These are phyloP conservation scores for Clonostachys sp. DNA, from an alignment of 2,329 filamentous ascomycete species.

Conservation along the genomic window DNA sequence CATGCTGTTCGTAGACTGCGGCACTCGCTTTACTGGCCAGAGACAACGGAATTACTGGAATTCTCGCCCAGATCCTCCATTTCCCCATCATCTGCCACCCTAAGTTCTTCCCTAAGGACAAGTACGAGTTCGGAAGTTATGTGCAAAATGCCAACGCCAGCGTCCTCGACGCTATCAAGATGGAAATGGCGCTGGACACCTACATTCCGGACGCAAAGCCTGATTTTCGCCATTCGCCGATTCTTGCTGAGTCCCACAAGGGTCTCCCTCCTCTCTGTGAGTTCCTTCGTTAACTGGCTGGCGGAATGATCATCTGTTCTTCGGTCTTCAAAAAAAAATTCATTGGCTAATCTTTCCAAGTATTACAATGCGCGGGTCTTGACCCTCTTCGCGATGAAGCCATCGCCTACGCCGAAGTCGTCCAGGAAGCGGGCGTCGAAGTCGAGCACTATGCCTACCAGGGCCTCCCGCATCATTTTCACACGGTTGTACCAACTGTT, in stretches of 20 bases:
- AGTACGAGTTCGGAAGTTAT: slow-evolving; percentile 13
- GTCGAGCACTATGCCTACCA: slow-evolving; percentile 9
- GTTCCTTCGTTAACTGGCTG: not conserved
- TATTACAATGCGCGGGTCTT: slow-evolving; percentile 10
- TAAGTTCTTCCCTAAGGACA: slow-evolving; percentile 11
- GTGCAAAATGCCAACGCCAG: slow-evolving; percentile 8
- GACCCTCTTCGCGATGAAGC: slow-evolving; percentile 12
- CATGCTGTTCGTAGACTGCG: slow-evolving; percentile 7
- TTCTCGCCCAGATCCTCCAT: slow-evolving; percentile 11
- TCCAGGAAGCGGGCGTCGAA: slow-evolving; percentile 6
- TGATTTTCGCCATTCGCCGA: slow-evolving; percentile 12
- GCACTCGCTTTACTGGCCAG: slow-evolving; percentile 6
- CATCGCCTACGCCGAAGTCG: slow-evolving; percentile 10
- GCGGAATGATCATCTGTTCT: not conserved
- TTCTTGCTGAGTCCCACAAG: slow-evolving; percentile 7
- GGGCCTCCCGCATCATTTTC: slow-evolving; percentile 14
- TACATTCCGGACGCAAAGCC: slow-evolving; percentile 4
- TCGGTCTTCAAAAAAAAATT: not conserved
- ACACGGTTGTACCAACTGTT: too few relatives aligned
- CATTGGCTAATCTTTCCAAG: not conserved
- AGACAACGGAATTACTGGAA: slow-evolving; percentile 6
- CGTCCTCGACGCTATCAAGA: slow-evolving; percentile 2
- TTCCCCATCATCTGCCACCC: slow-evolving; percentile 13
- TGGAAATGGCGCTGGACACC: slow-evolving; percentile 8
- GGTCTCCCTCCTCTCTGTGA: slow-evolving; percentile 10